A percentile compares a stretch with the other conserved stretches of the same genome.
These are phyloP conservation scores for Brachypodium distachyon DNA, from an alignment of 202 grass and related monocot species.

Conservation along the genomic window DNA sequence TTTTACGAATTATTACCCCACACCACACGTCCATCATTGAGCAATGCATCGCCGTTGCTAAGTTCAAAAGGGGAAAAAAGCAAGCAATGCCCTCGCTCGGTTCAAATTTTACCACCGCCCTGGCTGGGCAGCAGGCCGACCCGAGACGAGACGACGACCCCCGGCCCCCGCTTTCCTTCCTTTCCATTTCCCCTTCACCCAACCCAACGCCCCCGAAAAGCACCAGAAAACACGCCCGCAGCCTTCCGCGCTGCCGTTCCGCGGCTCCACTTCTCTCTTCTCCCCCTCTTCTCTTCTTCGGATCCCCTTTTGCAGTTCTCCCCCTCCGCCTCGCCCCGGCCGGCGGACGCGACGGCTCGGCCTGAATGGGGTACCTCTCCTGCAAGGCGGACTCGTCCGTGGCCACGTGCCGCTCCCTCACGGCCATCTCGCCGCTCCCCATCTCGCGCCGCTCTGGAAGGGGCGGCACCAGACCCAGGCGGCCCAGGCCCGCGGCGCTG, in stretches of 20 bases:
- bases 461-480: too few relatives aligned
- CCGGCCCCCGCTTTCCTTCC: too few relatives aligned
- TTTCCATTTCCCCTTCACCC: background rate
- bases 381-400: slow-evolving; percentile 92
- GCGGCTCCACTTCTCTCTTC: background rate
- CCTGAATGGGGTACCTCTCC: slow-evolving; percentile 83
- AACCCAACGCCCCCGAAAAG: background rate
- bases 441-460: slow-evolving; percentile 38
- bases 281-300: background rate
- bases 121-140: background rate
- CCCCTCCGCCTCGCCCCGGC: background rate
- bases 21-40: background rate
- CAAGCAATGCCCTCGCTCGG: too few relatives aligned
- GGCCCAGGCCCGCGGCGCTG: background rate
- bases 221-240: background rate
- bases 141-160: background rate
- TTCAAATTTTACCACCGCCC: background rate
- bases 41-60: background rate
- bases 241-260: background rate
- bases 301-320: background rate
- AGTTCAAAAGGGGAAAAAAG: too few relatives aligned
- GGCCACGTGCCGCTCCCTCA: slow-evolving; percentile 81
- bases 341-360: background rate
- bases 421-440: slow-evolving; percentile 58
- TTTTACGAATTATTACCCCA: background rate